A percentile compares a stretch with the other conserved stretches of the same genome.
Conservation (phyloP, 2,329 filamentous ascomycete genomes). For the Penicillium sp. region DNA sequence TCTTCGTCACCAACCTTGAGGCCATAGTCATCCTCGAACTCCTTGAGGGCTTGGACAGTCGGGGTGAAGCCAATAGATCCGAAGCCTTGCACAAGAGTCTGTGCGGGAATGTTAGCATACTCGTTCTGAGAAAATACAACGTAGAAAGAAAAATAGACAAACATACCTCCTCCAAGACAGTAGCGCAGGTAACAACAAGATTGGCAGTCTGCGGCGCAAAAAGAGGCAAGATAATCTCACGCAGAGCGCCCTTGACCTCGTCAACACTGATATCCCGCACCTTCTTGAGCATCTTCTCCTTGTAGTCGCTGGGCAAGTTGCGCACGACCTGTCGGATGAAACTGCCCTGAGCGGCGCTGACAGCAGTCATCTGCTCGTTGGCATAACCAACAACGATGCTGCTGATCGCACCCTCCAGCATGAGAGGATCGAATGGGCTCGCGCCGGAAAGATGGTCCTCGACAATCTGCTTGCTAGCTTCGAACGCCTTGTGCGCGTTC, state of each 20-base stretch:
- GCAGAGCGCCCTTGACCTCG: constrained; percentile 74
- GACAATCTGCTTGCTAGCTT: constrained; percentile 73
- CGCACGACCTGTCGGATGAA: constrained; percentile 81
- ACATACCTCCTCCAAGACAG: constrained; percentile 80
- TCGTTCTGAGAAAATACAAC: neutral
- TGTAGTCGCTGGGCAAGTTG: constrained; percentile 75
- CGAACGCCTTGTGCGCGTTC: constrained; percentile 82
- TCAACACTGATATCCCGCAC: constrained; percentile 75
- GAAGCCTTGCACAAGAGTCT: constrained; percentile 78
- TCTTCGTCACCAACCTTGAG: constrained; percentile 65
- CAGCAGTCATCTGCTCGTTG: constrained; percentile 85
- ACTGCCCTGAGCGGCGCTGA: constrained; percentile 76
- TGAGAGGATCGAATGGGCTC: constrained; percentile 72
- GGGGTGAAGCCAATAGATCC: constrained; percentile 76
- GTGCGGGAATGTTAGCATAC: constrained; percentile 17
- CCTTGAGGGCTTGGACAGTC: constrained; percentile 69
- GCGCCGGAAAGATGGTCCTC: constrained; percentile 72
- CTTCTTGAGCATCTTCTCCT: constrained; percentile 71
- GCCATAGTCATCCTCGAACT: constrained; percentile 90
- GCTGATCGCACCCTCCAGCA: constrained; percentile 87
- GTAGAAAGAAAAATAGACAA: neutral
- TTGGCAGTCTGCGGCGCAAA: constrained; percentile 82
- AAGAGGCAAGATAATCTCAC: constrained; percentile 72
- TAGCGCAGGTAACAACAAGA: constrained; percentile 83
- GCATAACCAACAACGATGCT: constrained; percentile 84